Base-by-base conservation (phyloP, 2,329 filamentous ascomycete genomes). In the Penicillium decumbens region DNA sequence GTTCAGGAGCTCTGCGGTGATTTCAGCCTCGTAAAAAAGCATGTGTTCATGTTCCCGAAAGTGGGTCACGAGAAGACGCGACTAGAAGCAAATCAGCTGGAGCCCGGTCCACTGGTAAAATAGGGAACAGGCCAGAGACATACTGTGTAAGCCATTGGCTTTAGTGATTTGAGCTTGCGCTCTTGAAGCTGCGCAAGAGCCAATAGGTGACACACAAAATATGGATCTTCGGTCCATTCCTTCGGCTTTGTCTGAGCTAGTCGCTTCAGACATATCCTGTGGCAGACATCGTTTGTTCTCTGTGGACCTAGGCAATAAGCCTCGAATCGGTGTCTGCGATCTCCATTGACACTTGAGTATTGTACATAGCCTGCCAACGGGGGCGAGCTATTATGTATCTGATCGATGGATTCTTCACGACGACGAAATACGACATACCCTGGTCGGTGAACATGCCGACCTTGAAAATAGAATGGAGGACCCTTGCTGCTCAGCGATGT, bases 181-280 rank as follows among this genome's bases (percentile, higher is more conserved):
- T 53, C 41, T 29, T 56, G 44, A n/a, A 51, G 29, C 38, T 58
- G 56, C 12, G 51, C 53, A 23, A 58, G 47, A 32, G 54, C 47
- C 20, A 58, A 40, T 13, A 58, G 43, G 29, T 43, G 33, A 43
- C 54, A 55, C 20, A 56, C 2, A 15, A 54, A 54, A 43, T 58
- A 56, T 10, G 54, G 51, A 44, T 56, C 54, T 28, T 49, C 33
- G 7, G 28, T 48, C 56, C 54, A 56, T 35, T 53, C 41, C 6
- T 41, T 41, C 10, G 49, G 50, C 12, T 46, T 52, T n/a, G 37
- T 50, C 35, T 50, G 51, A 28, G 43, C 48, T 23, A 47, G 15
- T 27, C 40, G 28, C 35, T 56, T 47, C 12, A n/a, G 6, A 25
- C 12, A 37, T 13, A 51, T 29, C 7, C n/a, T 29, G 13, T 27